Conservation (phyloP, 345 rosid genomes). For the Acer negundo region DNA sequence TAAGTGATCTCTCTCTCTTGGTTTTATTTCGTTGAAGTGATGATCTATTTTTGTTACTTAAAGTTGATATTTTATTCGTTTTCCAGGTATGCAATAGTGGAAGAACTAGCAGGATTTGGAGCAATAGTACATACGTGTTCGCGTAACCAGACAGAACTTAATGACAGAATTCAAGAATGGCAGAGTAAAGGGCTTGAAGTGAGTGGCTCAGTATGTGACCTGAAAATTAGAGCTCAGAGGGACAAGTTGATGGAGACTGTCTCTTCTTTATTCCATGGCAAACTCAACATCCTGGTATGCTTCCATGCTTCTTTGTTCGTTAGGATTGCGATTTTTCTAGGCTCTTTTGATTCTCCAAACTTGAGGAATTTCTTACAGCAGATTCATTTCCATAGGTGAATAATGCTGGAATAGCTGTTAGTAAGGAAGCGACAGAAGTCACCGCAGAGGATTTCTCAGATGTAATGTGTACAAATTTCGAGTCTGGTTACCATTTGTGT, state of each 20-base stretch:
- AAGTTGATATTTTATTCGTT: background rate
- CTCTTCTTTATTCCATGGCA: constrained; percentile 46
- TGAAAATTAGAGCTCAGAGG: constrained; percentile 34
- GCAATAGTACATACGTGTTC: constrained; percentile 17
- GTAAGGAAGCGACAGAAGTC: constrained; percentile 37
- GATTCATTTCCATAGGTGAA: constrained; percentile 34
- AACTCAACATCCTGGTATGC: constrained; percentile 58
- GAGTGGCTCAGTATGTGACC: constrained; percentile 62
- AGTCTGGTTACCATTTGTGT: constrained; percentile 49
- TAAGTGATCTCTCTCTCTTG: background rate
- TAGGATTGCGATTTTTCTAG: no score
- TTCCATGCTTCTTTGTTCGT: no score
- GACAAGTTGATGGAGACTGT: constrained; percentile 48
- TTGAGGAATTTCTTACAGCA: background rate
- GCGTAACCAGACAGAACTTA: background rate
- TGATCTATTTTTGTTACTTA: background rate
- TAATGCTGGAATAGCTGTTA: constrained; percentile 40
- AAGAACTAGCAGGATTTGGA: constrained; percentile 19
- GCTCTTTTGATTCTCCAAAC: no score
- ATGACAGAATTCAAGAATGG: constrained; percentile 38
- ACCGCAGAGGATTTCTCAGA: constrained; percentile 33
- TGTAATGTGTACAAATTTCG: constrained; percentile 42
- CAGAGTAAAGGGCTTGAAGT: constrained; percentile 44
- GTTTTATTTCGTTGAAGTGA: background rate
- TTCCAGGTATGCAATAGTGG: constrained; percentile 8